A percentile compares a stretch with the other conserved stretches of the same genome.
Evolutionary conservation across 352 stramenopile species (phyloP).

Genomic region (Halophytophthora polymorphica): DNA sequence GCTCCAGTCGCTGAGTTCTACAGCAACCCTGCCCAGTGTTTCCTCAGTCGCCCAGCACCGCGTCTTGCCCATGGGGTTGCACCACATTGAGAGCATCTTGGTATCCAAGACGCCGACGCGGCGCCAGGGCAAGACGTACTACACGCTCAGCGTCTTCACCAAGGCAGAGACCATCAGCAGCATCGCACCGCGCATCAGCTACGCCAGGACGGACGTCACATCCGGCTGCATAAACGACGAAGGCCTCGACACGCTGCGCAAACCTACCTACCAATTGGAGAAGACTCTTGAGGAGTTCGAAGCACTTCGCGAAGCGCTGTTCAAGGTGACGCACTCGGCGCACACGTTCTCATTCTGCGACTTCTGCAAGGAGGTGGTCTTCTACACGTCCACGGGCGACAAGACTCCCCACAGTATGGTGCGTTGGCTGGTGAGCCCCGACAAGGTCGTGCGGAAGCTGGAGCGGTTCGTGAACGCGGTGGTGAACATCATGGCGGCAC

Average conservation of each 20-base stretch:
- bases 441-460: conserved; percentile 19
- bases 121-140: conserved; percentile 14
- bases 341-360: conserved; percentile 25
- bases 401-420: conserved; percentile 13
- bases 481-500: conserved; percentile 18
- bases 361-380: conserved; percentile 36
- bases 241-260: neutral
- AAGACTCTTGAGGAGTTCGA: conserved; percentile 24
- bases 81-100: conserved; percentile 17
- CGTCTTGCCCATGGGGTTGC: conserved; percentile 8
- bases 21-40: no score
- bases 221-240: no score
- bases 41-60: neutral
- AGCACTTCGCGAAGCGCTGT: conserved; percentile 20
- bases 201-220: no score
- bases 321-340: conserved; percentile 18
- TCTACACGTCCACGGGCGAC: conserved; percentile 16
- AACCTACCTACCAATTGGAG: conserved; percentile 12
- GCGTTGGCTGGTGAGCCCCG: conserved; percentile 11
- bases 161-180: neutral
- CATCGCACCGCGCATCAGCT: no score
- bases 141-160: conserved; percentile 18
- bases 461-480: conserved; percentile 25
- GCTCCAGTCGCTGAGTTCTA: no score
- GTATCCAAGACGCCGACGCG: conserved; percentile 13